Evolutionary conservation across 805 yeast species (phyloP), one percentile per base, ranked within the genome.

Genomic region (Candida quercuum): DNA sequence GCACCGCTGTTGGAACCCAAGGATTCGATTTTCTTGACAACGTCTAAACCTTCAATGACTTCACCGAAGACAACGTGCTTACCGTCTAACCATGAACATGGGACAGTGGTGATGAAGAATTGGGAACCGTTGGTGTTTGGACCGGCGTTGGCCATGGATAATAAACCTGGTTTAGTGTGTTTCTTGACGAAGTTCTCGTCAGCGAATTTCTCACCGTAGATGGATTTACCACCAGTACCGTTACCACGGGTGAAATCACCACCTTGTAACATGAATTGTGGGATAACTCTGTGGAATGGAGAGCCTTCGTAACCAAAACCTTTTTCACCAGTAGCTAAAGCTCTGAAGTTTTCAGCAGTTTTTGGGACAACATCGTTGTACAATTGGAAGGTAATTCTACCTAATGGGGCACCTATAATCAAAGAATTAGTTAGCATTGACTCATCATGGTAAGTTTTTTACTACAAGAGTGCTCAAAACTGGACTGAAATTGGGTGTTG

Each of bases 121-220:
- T 89, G 98, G 39, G 96, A 88, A 41, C 97, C 97, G 71, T 91
- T 91, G 71, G 97, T 86, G 81, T 87, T 86, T 66, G 95, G 95
- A 54, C 97, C 97, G 48, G 97, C 94, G 64, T 91, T 91, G 64
- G 97, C 97, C 97, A 91, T 91, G 46, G 96, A 86, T 61, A 86
- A 65, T 67, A 83, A 69, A 76, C 88, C 74, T 73, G 94, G 79
- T 66, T 78, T 72, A 70, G 71, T 69, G 78, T 91, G 97, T 59
- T 65, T 80, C 69, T 71, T 69, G 59, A 56, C 48, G 60, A 84
- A 84, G 76, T 81, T 83, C 63, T 84, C 94, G 57, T 84, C 94
- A 32, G 72, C 72, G 66, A 84, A 84, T 61, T 74, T 79, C 43
- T 74, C 78, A 53, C 91, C 91, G 64, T 84, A 85, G 68, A 85